Evolutionary conservation across 495 filamentous ascomycete species (phyloP).

Genomic region (Evansstolkia leycettana): DNA sequence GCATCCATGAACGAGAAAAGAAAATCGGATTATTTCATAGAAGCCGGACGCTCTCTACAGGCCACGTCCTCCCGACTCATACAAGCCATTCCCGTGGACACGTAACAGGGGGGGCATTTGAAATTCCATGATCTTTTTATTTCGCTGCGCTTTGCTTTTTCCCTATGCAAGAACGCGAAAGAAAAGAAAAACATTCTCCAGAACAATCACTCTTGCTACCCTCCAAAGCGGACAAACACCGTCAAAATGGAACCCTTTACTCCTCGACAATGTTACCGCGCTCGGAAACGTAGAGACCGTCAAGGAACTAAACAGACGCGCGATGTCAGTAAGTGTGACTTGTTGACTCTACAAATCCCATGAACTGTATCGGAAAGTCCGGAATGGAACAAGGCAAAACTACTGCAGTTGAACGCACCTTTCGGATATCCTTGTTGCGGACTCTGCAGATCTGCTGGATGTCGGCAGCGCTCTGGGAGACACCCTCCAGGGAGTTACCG

Average conservation of each 20-base stretch:
- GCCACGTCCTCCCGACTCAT: slow-evolving; percentile 16
- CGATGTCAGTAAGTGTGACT: background rate
- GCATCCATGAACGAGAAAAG: too few species aligned
- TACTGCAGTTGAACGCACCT: slow-evolving; percentile 42
- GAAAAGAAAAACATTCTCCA: slow-evolving; percentile 31
- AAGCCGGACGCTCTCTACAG: slow-evolving; percentile 13
- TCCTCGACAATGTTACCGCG: slow-evolving; percentile 81
- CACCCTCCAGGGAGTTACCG: slow-evolving; percentile 91
- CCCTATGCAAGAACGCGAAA: slow-evolving; percentile 35
- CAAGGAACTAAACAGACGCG: slow-evolving; percentile 70
- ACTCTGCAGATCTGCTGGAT: slow-evolving; percentile 99
- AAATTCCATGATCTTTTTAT: slow-evolving; percentile 28
- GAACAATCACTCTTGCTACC: slow-evolving; percentile 30
- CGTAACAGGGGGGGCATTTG: slow-evolving; percentile 9
- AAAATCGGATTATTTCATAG: slow-evolving; percentile 9
- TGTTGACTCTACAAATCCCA: too few species aligned
- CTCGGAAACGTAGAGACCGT: slow-evolving; percentile 99
- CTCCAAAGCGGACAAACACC: slow-evolving; percentile 19
- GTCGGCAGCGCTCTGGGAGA: slow-evolving; percentile 94
- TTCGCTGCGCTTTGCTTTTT: slow-evolving; percentile 34
- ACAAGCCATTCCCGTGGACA: slow-evolving; percentile 17
- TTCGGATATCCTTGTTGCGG: slow-evolving; percentile 99
- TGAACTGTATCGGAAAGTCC: background rate
- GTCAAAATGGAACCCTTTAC: slow-evolving; percentile 30
- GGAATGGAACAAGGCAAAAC: background rate